Conservation (phyloP, 2,329 filamentous ascomycete species). For the Cadophora malorum region DNA sequence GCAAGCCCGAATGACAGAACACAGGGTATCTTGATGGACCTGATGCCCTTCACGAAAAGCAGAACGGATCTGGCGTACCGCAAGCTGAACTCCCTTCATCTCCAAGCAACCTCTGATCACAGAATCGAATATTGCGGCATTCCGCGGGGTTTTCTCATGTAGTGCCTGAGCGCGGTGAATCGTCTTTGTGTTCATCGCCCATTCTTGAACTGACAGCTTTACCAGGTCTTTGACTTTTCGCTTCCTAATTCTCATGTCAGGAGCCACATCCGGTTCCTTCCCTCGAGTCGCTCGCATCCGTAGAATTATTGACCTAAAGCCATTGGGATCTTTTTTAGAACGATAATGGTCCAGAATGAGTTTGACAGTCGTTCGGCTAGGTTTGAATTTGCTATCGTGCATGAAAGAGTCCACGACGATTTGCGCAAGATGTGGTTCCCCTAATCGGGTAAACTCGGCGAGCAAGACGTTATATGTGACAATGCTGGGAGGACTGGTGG, state of each 20-base stretch:
- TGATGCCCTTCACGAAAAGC: slow-evolving; percentile 40
- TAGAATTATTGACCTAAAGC: slow-evolving; percentile 38
- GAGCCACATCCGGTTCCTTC: background rate
- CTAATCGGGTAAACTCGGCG: slow-evolving; percentile 63
- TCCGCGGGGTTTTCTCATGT: slow-evolving; percentile 38
- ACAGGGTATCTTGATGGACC: slow-evolving; percentile 35
- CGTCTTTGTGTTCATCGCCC: slow-evolving; percentile 38
- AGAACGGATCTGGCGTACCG: slow-evolving; percentile 38
- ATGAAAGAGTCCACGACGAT: slow-evolving; percentile 60
- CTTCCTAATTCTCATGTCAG: slow-evolving; percentile 33
- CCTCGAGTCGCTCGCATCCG: slow-evolving; percentile 39
- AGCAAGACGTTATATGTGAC: slow-evolving; percentile 76
- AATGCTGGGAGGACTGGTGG: slow-evolving; percentile 65
- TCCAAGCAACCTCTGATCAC: slow-evolving; percentile 40
- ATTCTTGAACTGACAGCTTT: slow-evolving; percentile 28
- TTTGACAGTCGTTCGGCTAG: slow-evolving; percentile 37
- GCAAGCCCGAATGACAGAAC: slow-evolving; percentile 33
- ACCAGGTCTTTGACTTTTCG: slow-evolving; percentile 25
- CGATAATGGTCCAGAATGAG: slow-evolving; percentile 44
- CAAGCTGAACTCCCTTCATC: slow-evolving; percentile 33
- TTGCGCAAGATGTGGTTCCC: slow-evolving; percentile 57
- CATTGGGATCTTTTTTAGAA: slow-evolving; percentile 32
- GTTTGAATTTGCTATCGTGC: slow-evolving; percentile 44
- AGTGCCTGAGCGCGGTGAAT: slow-evolving; percentile 33
- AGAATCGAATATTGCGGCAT: slow-evolving; percentile 39